Evolutionary conservation across 2,329 filamentous ascomycete species (phyloP), one percentile per base, ranked within the genome.

Genomic region (Clonostachys rhizophaga): DNA sequence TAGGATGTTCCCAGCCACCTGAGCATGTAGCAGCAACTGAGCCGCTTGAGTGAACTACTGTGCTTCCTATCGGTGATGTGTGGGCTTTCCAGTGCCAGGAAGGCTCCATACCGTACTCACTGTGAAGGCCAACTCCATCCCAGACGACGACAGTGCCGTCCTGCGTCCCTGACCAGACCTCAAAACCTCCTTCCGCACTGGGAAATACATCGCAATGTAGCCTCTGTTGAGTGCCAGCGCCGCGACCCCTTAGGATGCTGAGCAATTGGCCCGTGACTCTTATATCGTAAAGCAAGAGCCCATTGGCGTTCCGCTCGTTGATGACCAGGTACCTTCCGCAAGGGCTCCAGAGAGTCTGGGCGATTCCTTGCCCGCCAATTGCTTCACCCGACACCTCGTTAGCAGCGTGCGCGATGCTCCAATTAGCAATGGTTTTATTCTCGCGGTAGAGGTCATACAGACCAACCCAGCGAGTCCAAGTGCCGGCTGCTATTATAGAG

Each of bases 261-360:
- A 86, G 67, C n/a, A 84, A 66, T 52, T 71, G 70, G 9, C 79
- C 76, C 4, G 78, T 74, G 8, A 78, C 79, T 16, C 83, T 74
- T 34, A 86, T 72, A 56, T 86, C 83, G 61, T 84, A 86, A 4
- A 86, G 74, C 24, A 84, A 63, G 36, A 84, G 56, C 4, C 79
- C 77, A 6, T 56, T 60, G 1, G 79, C 72, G 52, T 74, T 73
- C 6, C 83, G 72, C 66, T 86, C 83, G 54, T 78, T 80, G 42
- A 85, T 67, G n/a, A 81, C 64, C 17, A 86, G 67, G 56, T 86
- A 86, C 37, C 79, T 69, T 7, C 81, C 83, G 52, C 81, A 85
- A 1, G 75, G 74, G 51, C 80, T 84, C 83, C 83, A 86, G 5
- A 71, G 53, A 1, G 76, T 73, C 62, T 86, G 81, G 12, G 74